phyloP scores from a whole-genome alignment of 208 protist species.

The Trichomonas gallinae region DNA sequence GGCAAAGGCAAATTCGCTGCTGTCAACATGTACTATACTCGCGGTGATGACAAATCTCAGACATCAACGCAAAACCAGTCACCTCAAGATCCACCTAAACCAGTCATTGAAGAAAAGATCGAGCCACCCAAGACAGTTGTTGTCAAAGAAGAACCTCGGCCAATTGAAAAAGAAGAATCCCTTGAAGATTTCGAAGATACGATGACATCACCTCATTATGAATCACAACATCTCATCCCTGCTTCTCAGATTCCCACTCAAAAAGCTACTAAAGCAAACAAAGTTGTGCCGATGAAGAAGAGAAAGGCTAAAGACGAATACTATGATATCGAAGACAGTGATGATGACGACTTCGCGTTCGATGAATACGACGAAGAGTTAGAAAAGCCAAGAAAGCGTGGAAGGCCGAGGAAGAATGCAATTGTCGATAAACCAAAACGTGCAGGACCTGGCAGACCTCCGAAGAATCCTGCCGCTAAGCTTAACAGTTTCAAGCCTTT shows the following conservation, averaged over 20 bases:
- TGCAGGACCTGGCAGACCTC: background rate
- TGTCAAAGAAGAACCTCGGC: background rate
- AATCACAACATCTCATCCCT: background rate
- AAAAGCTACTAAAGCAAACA: background rate
- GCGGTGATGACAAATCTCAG: background rate
- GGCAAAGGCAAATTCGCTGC: background rate
- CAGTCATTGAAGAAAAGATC: background rate
- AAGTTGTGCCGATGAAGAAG: too few species aligned
- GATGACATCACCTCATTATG: too few species aligned
- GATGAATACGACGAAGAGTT: background rate
- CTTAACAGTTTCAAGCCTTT: background rate
- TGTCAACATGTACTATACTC: background rate
- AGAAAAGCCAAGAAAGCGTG: background rate
- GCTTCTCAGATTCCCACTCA: background rate
- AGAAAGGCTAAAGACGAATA: background rate
- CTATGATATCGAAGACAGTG: background rate
- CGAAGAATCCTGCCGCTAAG: background rate
- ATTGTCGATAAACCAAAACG: background rate
- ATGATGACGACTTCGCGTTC: background rate
- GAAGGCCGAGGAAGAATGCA: background rate
- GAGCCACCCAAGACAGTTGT: background rate
- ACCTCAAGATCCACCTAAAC: background rate
- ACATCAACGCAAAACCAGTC: background rate
- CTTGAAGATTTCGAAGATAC: background rate
- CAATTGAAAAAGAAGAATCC: background rate